Evolutionary conservation across 192 early-diverging fungal species (phyloP).

Genomic region (Entomortierella beljakovae): DNA sequence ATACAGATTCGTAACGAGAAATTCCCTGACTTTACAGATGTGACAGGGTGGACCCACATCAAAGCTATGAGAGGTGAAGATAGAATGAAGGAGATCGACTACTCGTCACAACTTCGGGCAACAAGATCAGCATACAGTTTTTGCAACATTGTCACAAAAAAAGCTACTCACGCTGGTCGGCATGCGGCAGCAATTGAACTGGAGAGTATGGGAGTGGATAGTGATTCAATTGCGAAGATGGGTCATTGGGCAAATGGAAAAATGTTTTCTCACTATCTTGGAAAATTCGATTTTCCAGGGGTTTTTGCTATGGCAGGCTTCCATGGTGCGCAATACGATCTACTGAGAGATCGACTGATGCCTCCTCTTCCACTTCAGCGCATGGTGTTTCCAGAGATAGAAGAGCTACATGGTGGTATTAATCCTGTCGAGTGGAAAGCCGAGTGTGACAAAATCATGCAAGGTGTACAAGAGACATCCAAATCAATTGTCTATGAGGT

Average conservation of each 20-base stretch:
- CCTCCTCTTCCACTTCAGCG: slow-evolving; percentile 14
- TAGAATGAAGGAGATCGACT: neutral
- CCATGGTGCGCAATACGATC: neutral
- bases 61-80: neutral
- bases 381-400: slow-evolving; percentile 3
- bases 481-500: neutral
- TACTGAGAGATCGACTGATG: neutral
- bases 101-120: neutral
- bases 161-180: neutral
- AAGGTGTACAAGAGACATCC: neutral
- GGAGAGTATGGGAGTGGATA: slow-evolving; percentile 2
- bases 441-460: slow-evolving; percentile 11
- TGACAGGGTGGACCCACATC: neutral
- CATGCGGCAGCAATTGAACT: slow-evolving; percentile 3
- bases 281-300: neutral
- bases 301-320: slow-evolving; percentile 13
- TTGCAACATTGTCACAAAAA: neutral
- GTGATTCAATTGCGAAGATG: neutral
- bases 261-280: neutral
- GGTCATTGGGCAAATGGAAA: neutral
- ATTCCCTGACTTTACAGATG: neutral
- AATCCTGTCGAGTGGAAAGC: neutral
- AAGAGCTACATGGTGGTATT: neutral
- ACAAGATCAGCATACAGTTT: neutral
- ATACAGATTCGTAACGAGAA: neutral